Conservation (phyloP, 2,329 filamentous ascomycete genomes). For the Zasmidium angulare region DNA sequence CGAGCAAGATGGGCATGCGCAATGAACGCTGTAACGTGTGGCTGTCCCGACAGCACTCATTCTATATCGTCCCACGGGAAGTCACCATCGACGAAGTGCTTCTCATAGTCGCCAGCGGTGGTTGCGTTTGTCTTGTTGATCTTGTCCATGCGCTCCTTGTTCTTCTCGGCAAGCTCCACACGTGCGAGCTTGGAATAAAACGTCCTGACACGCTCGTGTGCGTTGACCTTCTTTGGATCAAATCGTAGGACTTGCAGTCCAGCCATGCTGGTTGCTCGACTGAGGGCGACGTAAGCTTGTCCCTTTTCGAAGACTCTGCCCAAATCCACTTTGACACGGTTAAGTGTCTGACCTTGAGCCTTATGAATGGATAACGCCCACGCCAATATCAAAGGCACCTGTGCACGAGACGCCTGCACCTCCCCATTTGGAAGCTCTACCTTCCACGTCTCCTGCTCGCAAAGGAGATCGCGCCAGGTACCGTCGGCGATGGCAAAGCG, state of each 20-base stretch:
- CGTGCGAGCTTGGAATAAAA: slow-evolving; percentile 85
- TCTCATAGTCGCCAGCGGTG: slow-evolving; percentile 34
- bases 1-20: too few species aligned
- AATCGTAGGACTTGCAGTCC: slow-evolving; percentile 88
- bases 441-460: slow-evolving; percentile 89
- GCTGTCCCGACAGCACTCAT: neutral
- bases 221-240: slow-evolving; percentile 88
- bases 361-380: slow-evolving; percentile 99
- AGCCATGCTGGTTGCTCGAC: slow-evolving; percentile 82
- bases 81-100: slow-evolving; percentile 27
- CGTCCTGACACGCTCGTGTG: slow-evolving; percentile 77
- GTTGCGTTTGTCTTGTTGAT: slow-evolving; percentile 29
- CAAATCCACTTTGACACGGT: slow-evolving; percentile 91
- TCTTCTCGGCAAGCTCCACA: slow-evolving; percentile 54
- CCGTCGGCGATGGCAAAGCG: slow-evolving; percentile 80
- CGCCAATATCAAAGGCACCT: slow-evolving; percentile 81
- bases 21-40: neutral
- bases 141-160: slow-evolving; percentile 35
- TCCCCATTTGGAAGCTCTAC: slow-evolving; percentile 95
- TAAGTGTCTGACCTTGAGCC: slow-evolving; percentile 90
- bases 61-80: slow-evolving; percentile 16
- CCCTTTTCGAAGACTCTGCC: slow-evolving; percentile 94
- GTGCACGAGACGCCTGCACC: slow-evolving; percentile 78
- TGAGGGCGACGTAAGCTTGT: slow-evolving; percentile 94
- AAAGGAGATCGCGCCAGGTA: slow-evolving; percentile 71